These are phyloP conservation scores for Ambrosia hybrid DNA, from an alignment of 140 eudicot species.

Conservation along the genomic window DNA sequence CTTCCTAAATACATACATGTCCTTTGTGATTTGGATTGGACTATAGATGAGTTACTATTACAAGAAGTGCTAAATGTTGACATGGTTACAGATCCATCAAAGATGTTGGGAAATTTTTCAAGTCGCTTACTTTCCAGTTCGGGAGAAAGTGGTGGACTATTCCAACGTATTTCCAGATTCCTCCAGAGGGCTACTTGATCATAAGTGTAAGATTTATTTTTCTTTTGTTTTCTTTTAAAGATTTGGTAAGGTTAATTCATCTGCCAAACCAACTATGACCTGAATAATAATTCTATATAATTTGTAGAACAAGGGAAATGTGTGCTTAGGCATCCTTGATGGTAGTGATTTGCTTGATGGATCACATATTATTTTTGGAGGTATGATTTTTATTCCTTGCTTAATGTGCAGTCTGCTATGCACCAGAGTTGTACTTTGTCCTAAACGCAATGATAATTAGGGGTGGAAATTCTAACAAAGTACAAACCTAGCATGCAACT, in stretches of 20 bases:
- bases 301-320: slow-evolving; percentile 68
- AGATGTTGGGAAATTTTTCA: slow-evolving; percentile 56
- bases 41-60: neutral
- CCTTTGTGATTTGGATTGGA: too few species aligned
- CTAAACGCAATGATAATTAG: too few species aligned
- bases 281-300: neutral
- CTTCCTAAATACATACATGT: too few species aligned
- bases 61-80: slow-evolving; percentile 8
- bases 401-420: slow-evolving; percentile 2
- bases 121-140: slow-evolving; percentile 58
- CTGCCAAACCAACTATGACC: slow-evolving; percentile 5
- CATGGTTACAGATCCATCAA: slow-evolving; percentile 50
- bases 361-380: slow-evolving; percentile 76
- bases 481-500: neutral
- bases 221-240: neutral
- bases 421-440: slow-evolving; percentile 5
- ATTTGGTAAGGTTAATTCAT: neutral
- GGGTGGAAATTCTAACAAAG: neutral
- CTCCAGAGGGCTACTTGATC: slow-evolving; percentile 72
- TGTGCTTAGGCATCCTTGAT: slow-evolving; percentile 78
- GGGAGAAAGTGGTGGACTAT: slow-evolving; percentile 71
- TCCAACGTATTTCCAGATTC: slow-evolving; percentile 50
- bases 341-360: slow-evolving; percentile 71
- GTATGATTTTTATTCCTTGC: slow-evolving; percentile 36
- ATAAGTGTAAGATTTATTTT: slow-evolving; percentile 41